Base-by-base conservation (phyloP, 805 yeast species). In the Metschnikowia borealis region DNA sequence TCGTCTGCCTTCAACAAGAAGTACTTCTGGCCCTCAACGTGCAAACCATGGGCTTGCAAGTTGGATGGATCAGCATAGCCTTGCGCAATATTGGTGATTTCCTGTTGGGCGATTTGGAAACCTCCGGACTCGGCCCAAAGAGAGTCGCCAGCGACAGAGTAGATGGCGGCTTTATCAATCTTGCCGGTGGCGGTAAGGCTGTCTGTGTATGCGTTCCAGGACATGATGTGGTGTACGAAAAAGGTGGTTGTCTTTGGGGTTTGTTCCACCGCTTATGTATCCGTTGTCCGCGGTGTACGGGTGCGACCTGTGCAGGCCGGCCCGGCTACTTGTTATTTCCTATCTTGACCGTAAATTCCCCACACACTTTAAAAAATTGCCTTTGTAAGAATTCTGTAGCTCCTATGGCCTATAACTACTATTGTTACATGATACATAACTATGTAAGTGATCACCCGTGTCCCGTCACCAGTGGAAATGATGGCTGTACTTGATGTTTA, bases 121-220 rank as follows among this genome's bases (percentile, higher is more conserved):
- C 81, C 81, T 53, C 86, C 79, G 15, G 94, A 78, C 59, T 84
- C 81, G 20, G 98, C 98, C 99, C 99, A 94, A 47, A 83, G 80
- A 18, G 96, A 80, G 68, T 91, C 96, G 42, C 99, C 99, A 13
- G 95, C 96, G 59, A 87, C 85, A 8, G 97, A 91, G 71, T 87
- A 91, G 59, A 94, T 82, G 38, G 95, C 94, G 33, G 98, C 97
- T 68, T 83, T 83, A 74, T 92, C 97, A 58, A 94, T 78, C 69
- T 88, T 89, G 55, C 89, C 64, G 46, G 97, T 87, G 50, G 85
- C 87, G 58, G 87, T 74, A 60, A 94, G 83, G 74, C 90, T 92
- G 68, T 94, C 98, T 49, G 97, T 90, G 80, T 94, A 94, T 53
- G 97, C 97, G 90, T 64, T 64, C 68, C 62, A 59, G 35, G 62